Percentiles rank a stretch among this genome's conserved stretches.
Evolutionary conservation across 345 rosid genomes (phyloP).

Genomic region (Erucastrum elatum): DNA sequence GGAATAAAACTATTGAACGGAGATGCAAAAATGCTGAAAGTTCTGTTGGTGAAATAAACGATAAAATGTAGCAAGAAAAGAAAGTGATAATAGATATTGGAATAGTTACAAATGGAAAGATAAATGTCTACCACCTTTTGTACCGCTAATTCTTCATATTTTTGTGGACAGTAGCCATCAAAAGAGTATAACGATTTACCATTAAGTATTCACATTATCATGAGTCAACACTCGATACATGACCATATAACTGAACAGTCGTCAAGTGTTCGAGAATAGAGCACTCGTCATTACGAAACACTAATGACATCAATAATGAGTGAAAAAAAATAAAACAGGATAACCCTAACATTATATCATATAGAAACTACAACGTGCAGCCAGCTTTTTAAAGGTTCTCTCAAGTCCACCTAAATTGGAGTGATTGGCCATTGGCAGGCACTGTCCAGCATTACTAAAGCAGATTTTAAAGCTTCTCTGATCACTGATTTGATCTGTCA

Average conservation of each 20-base stretch:
- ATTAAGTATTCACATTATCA: background rate
- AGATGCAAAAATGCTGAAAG: no score
- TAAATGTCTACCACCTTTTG: background rate
- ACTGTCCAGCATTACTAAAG: conserved; percentile 12
- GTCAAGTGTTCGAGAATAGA: background rate
- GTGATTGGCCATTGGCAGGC: conserved; percentile 27
- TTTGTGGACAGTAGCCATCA: background rate
- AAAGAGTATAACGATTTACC: background rate
- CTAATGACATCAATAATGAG: background rate
- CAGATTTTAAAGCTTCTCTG: conserved; percentile 13
- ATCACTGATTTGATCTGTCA: conserved; percentile 31
- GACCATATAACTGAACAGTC: no score
- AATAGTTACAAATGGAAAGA: background rate
- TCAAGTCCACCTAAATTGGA: conserved; percentile 31
- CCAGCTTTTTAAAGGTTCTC: conserved; percentile 24
- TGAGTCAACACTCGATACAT: background rate
- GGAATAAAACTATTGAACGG: background rate
- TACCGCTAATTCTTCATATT: background rate
- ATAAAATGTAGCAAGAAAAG: no score
- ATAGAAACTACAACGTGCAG: conserved; percentile 1
- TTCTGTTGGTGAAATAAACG: no score
- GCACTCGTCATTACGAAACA: background rate
- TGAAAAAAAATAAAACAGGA: background rate
- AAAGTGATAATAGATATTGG: no score
- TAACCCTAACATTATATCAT: background rate